Conservation (phyloP, 1,284 basidiomycete species). For the Papiliotrema terrestris region DNA sequence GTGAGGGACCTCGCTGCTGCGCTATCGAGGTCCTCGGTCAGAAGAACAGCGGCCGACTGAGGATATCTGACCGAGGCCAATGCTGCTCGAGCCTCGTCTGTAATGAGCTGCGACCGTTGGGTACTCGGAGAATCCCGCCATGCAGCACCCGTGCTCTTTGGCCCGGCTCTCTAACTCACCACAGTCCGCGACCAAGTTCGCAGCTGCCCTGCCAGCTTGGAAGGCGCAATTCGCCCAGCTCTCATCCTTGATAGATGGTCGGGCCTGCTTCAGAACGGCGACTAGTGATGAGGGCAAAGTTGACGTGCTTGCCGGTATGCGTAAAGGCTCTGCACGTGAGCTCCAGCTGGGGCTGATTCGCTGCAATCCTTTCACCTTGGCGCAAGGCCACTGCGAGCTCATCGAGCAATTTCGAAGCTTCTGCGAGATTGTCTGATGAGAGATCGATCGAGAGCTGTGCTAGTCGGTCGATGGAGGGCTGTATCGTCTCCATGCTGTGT, state of each 20-base stretch:
- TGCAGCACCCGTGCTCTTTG: too few species aligned
- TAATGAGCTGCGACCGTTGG: background rate
- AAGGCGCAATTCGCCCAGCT: background rate
- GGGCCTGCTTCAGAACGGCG: background rate
- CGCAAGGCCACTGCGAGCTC: slow-evolving; percentile 15
- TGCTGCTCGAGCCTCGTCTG: slow-evolving; percentile 24
- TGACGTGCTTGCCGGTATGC: slow-evolving; percentile 1
- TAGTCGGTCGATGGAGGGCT: too few species aligned
- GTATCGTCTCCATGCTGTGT: too few species aligned
- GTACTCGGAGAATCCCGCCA: background rate
- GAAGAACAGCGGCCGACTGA: background rate
- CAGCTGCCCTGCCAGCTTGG: slow-evolving; percentile 36
- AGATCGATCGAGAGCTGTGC: background rate
- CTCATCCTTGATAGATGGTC: background rate
- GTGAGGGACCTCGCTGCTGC: slow-evolving; percentile 16
- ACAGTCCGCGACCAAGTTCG: slow-evolving; percentile 36
- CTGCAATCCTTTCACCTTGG: slow-evolving; percentile 11
- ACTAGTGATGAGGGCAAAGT: background rate
- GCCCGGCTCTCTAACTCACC: slow-evolving; percentile 24
- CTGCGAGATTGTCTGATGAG: background rate
- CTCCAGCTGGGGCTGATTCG: slow-evolving; percentile 1
- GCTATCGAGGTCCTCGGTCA: background rate
- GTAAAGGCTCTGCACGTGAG: background rate
- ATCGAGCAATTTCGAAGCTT: slow-evolving; percentile 11
- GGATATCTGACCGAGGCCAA: slow-evolving; percentile 19